These are phyloP conservation scores for Candida montana DNA, from an alignment of 805 yeast genomes.

Conservation along the genomic window DNA sequence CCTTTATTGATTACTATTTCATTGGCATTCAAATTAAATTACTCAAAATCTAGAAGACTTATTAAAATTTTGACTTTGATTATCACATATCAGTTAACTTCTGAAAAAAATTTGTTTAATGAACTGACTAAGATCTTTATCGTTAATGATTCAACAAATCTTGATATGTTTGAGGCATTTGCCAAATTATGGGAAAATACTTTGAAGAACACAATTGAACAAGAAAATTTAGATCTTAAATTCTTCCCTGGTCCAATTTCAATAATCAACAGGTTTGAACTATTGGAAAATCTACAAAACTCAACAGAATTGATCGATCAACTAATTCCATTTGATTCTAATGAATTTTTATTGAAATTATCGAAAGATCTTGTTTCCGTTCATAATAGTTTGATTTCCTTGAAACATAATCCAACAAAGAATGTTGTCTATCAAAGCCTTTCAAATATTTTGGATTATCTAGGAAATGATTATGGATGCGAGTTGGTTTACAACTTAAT, in stretches of 20 bases:
- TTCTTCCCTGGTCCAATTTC: slow-evolving; percentile 21
- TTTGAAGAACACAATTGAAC: slow-evolving; percentile 7
- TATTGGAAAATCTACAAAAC: slow-evolving; percentile 4
- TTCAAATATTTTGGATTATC: slow-evolving; percentile 4
- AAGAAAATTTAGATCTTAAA: slow-evolving; percentile 2
- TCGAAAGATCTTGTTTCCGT: slow-evolving; percentile 10
- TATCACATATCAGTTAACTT: slow-evolving; percentile 14
- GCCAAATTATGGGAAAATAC: slow-evolving; percentile 23
- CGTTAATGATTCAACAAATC: slow-evolving; percentile 12
- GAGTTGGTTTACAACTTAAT: slow-evolving; percentile 13
- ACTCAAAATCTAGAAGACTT: slow-evolving; percentile 9
- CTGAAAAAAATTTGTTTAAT: slow-evolving; percentile 6
- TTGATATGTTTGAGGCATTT: slow-evolving; percentile 22
- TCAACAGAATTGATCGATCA: slow-evolving; percentile 11
- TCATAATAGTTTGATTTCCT: slow-evolving; percentile 1
- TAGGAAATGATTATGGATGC: slow-evolving; percentile 7
- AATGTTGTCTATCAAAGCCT: neutral
- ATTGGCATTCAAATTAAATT: slow-evolving; percentile 17
- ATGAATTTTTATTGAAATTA: slow-evolving; percentile 7
- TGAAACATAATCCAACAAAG: neutral
- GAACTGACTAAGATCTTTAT: slow-evolving; percentile 15
- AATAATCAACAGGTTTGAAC: slow-evolving; percentile 14
- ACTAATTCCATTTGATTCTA: slow-evolving; percentile 15
- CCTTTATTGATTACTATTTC: slow-evolving; percentile 23
- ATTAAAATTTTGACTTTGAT: slow-evolving; percentile 15